Conservation (phyloP, 1,284 basidiomycete species). For the Wolfiporia cocos region DNA sequence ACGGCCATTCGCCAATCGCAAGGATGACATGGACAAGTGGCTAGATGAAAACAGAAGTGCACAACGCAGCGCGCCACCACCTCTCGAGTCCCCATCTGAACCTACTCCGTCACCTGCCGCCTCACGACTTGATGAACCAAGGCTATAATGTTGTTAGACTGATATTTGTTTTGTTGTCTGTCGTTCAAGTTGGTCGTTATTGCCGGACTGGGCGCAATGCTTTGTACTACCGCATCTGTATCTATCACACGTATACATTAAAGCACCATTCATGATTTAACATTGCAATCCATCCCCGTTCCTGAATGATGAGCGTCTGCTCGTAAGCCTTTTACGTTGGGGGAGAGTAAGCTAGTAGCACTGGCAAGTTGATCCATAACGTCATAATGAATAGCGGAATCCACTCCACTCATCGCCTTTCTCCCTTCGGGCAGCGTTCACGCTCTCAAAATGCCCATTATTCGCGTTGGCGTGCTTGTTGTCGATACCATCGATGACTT, state of each 20-base stretch:
- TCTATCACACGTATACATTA: slow-evolving; percentile 17
- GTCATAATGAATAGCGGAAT: slow-evolving; percentile 32
- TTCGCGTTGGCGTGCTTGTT: slow-evolving; percentile 21
- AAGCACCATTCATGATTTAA: slow-evolving; percentile 17
- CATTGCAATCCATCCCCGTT: neutral
- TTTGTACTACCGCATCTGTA: slow-evolving; percentile 18
- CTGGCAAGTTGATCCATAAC: neutral
- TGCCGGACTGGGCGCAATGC: slow-evolving; percentile 13
- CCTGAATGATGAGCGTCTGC: no score
- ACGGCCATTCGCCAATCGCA: slow-evolving; percentile 72
- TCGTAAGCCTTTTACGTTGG: neutral
- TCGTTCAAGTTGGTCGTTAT: slow-evolving; percentile 7
- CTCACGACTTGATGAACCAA: slow-evolving; percentile 27
- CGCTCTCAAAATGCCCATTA: slow-evolving; percentile 33
- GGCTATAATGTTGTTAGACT: slow-evolving; percentile 11
- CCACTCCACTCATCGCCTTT: slow-evolving; percentile 45
- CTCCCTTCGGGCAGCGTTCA: slow-evolving; percentile 33
- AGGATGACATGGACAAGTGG: slow-evolving; percentile 94
- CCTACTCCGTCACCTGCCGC: slow-evolving; percentile 41
- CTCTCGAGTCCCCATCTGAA: slow-evolving; percentile 37
- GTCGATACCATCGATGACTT: slow-evolving; percentile 50
- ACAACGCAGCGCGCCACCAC: slow-evolving; percentile 50
- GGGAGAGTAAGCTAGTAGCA: no score
- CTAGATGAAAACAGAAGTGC: slow-evolving; percentile 66
- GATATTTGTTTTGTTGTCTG: slow-evolving; percentile 9